Evolutionary conservation across 805 yeast species (phyloP), one percentile per base, ranked within the genome.

Genomic region (Metschnikowia aberdeeniae): DNA sequence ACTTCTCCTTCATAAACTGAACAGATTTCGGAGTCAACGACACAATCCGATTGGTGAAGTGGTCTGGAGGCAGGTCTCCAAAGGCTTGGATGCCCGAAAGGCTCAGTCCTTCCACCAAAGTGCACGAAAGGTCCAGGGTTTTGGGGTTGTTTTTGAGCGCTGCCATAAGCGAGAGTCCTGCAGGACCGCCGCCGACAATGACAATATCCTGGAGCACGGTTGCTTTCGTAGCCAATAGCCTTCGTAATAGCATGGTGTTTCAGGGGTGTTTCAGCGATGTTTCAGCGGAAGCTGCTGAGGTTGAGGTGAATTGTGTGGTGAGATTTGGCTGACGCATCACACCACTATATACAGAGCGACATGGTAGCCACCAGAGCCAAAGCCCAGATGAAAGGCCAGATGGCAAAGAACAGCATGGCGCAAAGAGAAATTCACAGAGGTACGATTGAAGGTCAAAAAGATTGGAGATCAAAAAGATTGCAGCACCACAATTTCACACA

Each of bases 121-220:
- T 77, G 40, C 92, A 77, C 37, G 73, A 72, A 36, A 89, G 73
- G 40, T 78, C 70, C 26, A 66, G 69, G 4, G 96, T 77, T 17
- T 73, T 61, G 3, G 84, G 80, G 1, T 89, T 83, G 52, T 75
- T 73, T 60, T 86, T 85, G 46, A 92, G 66, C 0, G 95, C 95
- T 0, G 96, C 77, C 5, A 93, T 82, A 31, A 93, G 68, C 1
- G 96, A 84, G 45, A 93, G 68, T 0, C 99, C 99, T 1, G 98
- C 98, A 1, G 98, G 97, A 0, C 99, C 99, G 6, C 95, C 98
- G 31, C 99, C 99, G 31, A 93, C 86, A 43, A 93, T 86, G 6
- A 88, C 82, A 17, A 93, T 78, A 63, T 92, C 97, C 26, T 63
- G 72, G 6, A 54, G 56, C 28, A 42, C 35, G 12, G 57, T 43